phyloP scores from a whole-genome alignment of 169 alveolate genomes.

The Cytauxzoon felis region DNA sequence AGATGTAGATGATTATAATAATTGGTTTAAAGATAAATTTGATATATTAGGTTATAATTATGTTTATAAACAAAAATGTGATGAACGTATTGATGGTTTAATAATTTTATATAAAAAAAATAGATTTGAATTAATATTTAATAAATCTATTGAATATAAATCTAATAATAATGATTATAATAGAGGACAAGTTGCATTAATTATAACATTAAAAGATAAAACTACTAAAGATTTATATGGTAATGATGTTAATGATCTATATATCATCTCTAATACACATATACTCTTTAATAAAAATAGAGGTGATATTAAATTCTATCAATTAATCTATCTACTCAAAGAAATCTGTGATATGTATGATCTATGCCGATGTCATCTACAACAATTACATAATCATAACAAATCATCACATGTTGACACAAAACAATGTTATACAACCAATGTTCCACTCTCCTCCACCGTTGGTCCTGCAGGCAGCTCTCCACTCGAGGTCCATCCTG shows the following conservation, averaged over 20 bases:
- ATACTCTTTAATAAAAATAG: slow-evolving; percentile 68
- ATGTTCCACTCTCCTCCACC: no score
- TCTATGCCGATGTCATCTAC: slow-evolving; percentile 29
- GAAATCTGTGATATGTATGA: slow-evolving; percentile 53
- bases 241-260: slow-evolving; percentile 10
- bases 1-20: slow-evolving; percentile 60
- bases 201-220: slow-evolving; percentile 63
- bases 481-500: no score
- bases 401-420: not conserved
- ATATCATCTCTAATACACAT: slow-evolving; percentile 67
- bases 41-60: slow-evolving; percentile 57
- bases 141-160: slow-evolving; percentile 56
- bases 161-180: slow-evolving; percentile 48
- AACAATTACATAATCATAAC: not conserved
- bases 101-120: slow-evolving; percentile 61
- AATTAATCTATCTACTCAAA: slow-evolving; percentile 61
- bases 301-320: slow-evolving; percentile 71
- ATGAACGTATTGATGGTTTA: slow-evolving; percentile 69
- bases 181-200: slow-evolving; percentile 69
- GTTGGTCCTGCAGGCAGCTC: no score
- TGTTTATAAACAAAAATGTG: slow-evolving; percentile 65
- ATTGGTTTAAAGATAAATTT: slow-evolving; percentile 54
- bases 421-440: no score
- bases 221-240: slow-evolving; percentile 1
- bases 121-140: slow-evolving; percentile 62